Conservation (phyloP, 257 asterid species). For the Solanum ossicruentum region DNA sequence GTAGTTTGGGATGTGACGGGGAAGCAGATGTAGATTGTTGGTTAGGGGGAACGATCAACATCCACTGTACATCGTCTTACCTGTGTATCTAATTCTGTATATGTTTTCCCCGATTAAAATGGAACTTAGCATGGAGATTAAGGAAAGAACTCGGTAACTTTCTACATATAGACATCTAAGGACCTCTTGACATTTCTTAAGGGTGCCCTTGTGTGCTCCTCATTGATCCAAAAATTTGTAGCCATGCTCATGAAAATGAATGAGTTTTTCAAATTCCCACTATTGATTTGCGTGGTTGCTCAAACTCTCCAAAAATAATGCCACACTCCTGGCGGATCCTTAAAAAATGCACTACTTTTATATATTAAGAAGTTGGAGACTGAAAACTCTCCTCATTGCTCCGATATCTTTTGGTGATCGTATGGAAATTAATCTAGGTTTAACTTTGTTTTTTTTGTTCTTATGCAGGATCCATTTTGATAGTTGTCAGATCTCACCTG, state of each 20-base stretch:
- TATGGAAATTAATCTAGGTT: background rate
- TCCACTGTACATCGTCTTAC: background rate
- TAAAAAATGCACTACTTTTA: background rate
- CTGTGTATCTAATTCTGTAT: background rate
- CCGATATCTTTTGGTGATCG: background rate
- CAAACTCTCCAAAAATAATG: background rate
- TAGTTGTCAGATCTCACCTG: background rate
- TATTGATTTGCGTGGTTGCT: background rate
- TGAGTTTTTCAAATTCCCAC: background rate
- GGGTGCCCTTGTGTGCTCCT: background rate
- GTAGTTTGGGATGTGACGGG: background rate
- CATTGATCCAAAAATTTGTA: background rate
- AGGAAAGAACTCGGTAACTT: background rate
- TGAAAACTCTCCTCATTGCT: background rate
- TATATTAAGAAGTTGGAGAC: background rate
- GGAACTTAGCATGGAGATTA: background rate
- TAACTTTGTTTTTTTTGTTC: background rate
- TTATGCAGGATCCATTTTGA: background rate
- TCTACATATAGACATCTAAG: background rate
- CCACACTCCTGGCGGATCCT: background rate
- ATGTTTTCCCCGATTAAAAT: background rate
- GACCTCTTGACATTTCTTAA: background rate
- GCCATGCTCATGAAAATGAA: background rate
- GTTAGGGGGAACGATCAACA: background rate
- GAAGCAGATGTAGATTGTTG: background rate